Evolutionary conservation across 371 early-diverging fungal genomes (phyloP), one percentile per base, ranked within the genome.

Genomic region (Mucor indicus): DNA sequence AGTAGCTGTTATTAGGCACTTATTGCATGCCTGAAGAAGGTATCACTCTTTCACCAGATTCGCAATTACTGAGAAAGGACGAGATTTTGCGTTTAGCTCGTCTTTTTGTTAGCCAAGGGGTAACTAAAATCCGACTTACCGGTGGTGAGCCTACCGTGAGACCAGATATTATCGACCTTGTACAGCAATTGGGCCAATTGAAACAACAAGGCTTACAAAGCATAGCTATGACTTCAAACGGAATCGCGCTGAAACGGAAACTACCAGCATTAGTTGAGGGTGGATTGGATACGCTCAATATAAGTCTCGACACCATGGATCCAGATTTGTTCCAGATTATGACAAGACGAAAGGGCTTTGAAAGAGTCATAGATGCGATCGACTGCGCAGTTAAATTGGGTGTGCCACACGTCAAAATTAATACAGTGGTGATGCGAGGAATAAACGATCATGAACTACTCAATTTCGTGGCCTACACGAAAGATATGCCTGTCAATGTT

Each of bases 11-110:
- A 29, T 27, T 39, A 88, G 90, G 92, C 57, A 90, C 91, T 0
- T 96, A 96, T 67, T 96, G 97, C 65, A 96, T 96, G 97, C 96
- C 95, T 5, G 92, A 81, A 30, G 92, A 92, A 50, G 97, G 97
- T 5, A 79, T 95, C 0, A 77, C 80, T 4, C 69, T 96, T 7
- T 83, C 92, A 0, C 89, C 93, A 0, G 60, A 64, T 17, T 65
- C 77, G 16, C 54, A 86, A 27, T 67, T 96, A 20, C 62, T 96
- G 47, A 83, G 83, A 6, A 83, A 86, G 2, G 69, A 74, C 10
- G 97, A 96, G 65, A 93, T 95, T 19, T 57, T 92, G 20, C 72
- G 77, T 2, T 55, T 96, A 1, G 91, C 95, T 0, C 63, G 72
- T 17, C 42, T 95, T 21, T 95, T 96, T 75, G 95, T 96, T 4